Evolutionary conservation across 306 rosid species (phyloP).

Genomic region (Delonix regia): DNA sequence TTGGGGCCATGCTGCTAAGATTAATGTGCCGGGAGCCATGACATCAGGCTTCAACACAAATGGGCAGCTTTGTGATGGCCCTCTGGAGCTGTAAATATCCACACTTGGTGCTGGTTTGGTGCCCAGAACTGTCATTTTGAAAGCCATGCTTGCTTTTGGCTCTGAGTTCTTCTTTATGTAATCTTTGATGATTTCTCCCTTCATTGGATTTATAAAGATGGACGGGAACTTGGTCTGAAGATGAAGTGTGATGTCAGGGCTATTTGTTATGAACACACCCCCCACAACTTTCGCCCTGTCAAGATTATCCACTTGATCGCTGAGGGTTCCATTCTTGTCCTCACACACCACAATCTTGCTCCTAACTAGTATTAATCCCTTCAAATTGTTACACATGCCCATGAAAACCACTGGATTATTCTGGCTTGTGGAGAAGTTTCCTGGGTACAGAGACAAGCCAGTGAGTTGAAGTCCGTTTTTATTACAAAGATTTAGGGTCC

Average conservation of each 20-base stretch:
- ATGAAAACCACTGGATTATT: slow-evolving; percentile 53
- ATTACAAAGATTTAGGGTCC: slow-evolving; percentile 39
- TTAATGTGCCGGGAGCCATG: slow-evolving; percentile 69
- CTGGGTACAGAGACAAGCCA: slow-evolving; percentile 59
- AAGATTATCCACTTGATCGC: slow-evolving; percentile 36
- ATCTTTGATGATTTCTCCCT: slow-evolving; percentile 55
- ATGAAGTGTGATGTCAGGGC: slow-evolving; percentile 36
- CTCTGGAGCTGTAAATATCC: slow-evolving; percentile 71
- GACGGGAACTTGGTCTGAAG: slow-evolving; percentile 40
- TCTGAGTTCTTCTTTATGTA: slow-evolving; percentile 40
- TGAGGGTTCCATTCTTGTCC: slow-evolving; percentile 36
- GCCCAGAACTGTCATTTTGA: slow-evolving; percentile 49
- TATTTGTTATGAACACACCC: slow-evolving; percentile 63
- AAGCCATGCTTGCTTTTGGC: slow-evolving; percentile 55
- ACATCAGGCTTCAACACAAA: slow-evolving; percentile 77
- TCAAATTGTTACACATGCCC: slow-evolving; percentile 42
- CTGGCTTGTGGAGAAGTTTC: slow-evolving; percentile 35
- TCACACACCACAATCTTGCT: slow-evolving; percentile 67
- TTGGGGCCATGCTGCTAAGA: slow-evolving; percentile 84
- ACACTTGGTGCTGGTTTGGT: slow-evolving; percentile 62
- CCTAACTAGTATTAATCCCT: slow-evolving; percentile 39
- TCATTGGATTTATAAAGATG: slow-evolving; percentile 32
- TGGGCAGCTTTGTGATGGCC: slow-evolving; percentile 80
- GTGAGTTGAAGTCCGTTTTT: slow-evolving; percentile 42
- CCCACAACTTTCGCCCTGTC: slow-evolving; percentile 38